Evolutionary conservation across 2,329 filamentous ascomycete species (phyloP), one percentile per base, ranked within the genome.

Genomic region (Talaromyces sp.): DNA sequence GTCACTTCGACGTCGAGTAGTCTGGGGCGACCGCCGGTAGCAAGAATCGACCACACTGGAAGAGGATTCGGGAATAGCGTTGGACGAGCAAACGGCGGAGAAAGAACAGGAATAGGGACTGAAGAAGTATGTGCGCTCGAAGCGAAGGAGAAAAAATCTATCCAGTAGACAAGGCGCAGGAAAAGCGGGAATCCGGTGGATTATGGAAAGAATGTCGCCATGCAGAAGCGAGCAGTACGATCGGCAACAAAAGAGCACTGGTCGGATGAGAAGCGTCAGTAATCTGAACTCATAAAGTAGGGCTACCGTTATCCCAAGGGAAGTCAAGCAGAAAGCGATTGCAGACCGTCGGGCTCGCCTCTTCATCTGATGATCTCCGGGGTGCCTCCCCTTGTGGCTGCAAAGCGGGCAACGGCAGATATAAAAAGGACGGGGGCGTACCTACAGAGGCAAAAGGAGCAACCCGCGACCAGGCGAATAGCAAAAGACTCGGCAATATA

Each of bases 401-500:
- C 41, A 43, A 21, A 43, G 41, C n/a, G 41, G 41, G 41, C 41
- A 43, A 43, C 41, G 50, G 54, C 59, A 57, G 38, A 26, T 29
- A 38, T 54, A 41, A 56, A 21, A 32, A 50, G 17, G 51, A 53
- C 52, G 51, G 21, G 21, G 51, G 51, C 56, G 54, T 58, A 58
- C 60, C 55, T 56, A 56, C 54, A 50, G 48, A 56, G 29, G n/a
- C 43, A 24, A 46, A 46, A 46, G 43, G 19, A 46, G 21, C 19
- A 62, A 46, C 43, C 60, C 56, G 60, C 60, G 48, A 59, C 54
- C 59, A 61, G 59, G 59, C 60, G 60, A 56, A 26, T 56, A 46
- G 35, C 51, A 54, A 53, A 43, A 52, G n/a, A 31, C n/a, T 46
- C 31, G 41, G 38, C 54, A 55, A 46, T 58, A 31, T 55, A 52